A percentile compares a stretch with the other conserved stretches of the same genome.
Conservation (phyloP, 2,329 filamentous ascomycete species). For the Alternaria alternata region DNA sequence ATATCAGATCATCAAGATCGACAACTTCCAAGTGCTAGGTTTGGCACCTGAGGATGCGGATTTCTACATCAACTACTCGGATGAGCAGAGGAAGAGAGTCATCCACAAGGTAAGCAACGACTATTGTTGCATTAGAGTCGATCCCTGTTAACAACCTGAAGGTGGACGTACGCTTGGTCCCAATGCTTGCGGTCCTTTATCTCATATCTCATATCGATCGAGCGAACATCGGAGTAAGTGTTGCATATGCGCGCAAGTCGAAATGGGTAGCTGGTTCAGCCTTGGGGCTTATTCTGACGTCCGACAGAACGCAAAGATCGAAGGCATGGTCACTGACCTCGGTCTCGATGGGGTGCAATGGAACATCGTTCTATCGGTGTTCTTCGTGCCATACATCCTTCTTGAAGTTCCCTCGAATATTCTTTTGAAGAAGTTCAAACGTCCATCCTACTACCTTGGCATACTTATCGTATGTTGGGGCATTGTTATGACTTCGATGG, state of each 20-base stretch:
- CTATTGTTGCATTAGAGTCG: too few relatives aligned
- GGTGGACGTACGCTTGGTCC: constrained; percentile 41
- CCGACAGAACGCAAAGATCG: constrained; percentile 64
- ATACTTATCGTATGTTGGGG: not conserved
- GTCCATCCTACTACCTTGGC: not conserved
- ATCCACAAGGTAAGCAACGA: constrained; percentile 27
- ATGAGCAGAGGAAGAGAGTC: constrained; percentile 59
- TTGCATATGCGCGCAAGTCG: not conserved
- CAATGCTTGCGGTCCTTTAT: constrained; percentile 55
- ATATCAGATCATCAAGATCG: constrained; percentile 36
- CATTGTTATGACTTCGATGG: not conserved
- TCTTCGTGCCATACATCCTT: constrained; percentile 60
- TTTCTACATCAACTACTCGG: constrained; percentile 31
- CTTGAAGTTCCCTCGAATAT: constrained; percentile 54
- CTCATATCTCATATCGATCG: constrained; percentile 62
- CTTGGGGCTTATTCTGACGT: not conserved
- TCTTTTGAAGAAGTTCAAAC: constrained; percentile 29
- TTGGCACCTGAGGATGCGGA: constrained; percentile 33
- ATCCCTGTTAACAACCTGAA: not conserved
- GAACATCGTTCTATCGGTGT: constrained; percentile 65
- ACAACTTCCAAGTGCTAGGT: constrained; percentile 37
- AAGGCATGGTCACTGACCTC: constrained; percentile 68
- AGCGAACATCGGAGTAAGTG: constrained; percentile 65
- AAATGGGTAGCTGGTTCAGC: not conserved
- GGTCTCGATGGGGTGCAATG: constrained; percentile 52